Evolutionary conservation across 768 basidiomycete genomes (phyloP), one percentile per base, ranked within the genome.

Genomic region (Leccinellum albellum): DNA sequence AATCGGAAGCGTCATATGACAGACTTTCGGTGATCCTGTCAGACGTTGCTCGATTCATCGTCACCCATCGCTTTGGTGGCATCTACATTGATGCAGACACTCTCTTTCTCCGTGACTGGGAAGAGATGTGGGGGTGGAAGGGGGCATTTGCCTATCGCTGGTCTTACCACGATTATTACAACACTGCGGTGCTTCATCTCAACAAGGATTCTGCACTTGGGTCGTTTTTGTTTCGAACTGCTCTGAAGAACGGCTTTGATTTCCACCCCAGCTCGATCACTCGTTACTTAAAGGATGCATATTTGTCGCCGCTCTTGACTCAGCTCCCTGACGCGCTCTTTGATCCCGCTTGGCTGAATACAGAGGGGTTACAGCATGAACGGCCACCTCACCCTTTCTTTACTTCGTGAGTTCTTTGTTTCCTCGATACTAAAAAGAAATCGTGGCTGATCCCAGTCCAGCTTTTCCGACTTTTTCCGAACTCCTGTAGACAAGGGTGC

Each of bases 211-310:
- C 89, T 6, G 93, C 94, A 3, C 75, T 98, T 4, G 94, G 91
- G 10, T 86, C 87, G 55, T 94, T 95, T 77, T 74, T 98, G 33
- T 95, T 98, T 83, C 82, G 91, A 44, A 94, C 95, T 3, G 93
- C 94, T 7, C 71, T 97, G 66, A 89, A 87, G 76, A 96, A 96
- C 60, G 88, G 87, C 0, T 76, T 97, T 55, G 94, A 96, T 73
- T 96, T 97, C 78, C 94, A 98, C 66, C 94, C 95, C 0, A 93
- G 93, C 90, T 91, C 90, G 15, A 86, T 97, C 15, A 86, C 88
- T 35, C 75, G 81, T 37, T 98, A 97, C 67, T 87, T 88, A 26
- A 86, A 84, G 60, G 94, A 98, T 61, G 89, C 92, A 0, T 79
- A 83, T 57, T 65, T 96, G 33, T 90, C 93, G 52, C 84, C 82